Base-by-base conservation (phyloP, 176 grass and related monocot genomes). In the Cenchrus fungigraminus region DNA sequence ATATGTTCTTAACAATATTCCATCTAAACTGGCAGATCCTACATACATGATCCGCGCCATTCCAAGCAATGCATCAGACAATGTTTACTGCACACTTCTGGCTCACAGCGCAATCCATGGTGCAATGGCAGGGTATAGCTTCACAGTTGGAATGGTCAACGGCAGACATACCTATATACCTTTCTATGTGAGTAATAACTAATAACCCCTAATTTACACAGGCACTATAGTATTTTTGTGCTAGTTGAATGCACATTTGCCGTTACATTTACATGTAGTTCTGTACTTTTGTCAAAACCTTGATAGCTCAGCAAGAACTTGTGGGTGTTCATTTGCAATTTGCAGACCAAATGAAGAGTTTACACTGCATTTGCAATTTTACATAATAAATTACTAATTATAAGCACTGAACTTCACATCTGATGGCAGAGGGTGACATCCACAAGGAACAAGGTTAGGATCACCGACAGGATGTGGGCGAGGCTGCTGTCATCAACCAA, bases 11-110 rank as follows among this genome's bases (percentile, higher is more conserved):
- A 53, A 70, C 50, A 79, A 52, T 82, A 61, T 74, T 81, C 14
- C 31, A 62, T 86, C 60, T 49, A 14, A 78, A 87, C 83, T 81
- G 53, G 56, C 87, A 99, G 97, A 99, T 89, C 97, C 97, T 63
- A 99, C 97, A 17, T 99, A 99, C 81, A 99, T 99, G 97, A 90
- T 99, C 76, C 91, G 93, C 54, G 97, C 93, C 65, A 95, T 99
- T 89, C 91, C 90, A 65, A 99, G 97, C 82, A 99, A 92, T 78
- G 97, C 97, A 84, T 96, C 93, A 54, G 97, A 99, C 79, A 99
- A 99, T 88, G 92, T 99, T 19, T 99, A 94, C 64, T 94, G 97
- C 83, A 96, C 97, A 6, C 87, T 99, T 78, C 85, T 99, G 66
- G 91, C 97, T 3, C 97, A 99, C 32, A 94, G 90, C 79, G 93